Percentiles rank a stretch among this genome's conserved stretches.
Evolutionary conservation across 164 flowering plant species (phyloP).

Genomic region (Vitis riparia): DNA sequence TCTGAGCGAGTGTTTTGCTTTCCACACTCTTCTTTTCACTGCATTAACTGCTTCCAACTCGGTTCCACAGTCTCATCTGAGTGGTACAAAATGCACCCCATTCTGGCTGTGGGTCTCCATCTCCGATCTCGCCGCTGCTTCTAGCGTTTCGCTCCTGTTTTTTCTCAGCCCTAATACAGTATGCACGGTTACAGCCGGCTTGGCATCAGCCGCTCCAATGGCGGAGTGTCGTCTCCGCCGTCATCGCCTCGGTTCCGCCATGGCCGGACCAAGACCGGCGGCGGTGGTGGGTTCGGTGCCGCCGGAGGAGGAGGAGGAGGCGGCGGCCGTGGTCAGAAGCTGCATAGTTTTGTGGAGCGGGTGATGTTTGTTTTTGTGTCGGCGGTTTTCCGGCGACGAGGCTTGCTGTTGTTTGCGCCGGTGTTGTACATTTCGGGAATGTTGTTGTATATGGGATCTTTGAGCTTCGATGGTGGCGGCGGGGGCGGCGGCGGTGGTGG

Average conservation of each 20-base stretch:
- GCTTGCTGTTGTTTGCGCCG: constrained; percentile 61
- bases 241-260: constrained; percentile 54
- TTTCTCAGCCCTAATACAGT: not conserved
- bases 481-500: not conserved
- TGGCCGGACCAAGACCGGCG: constrained; percentile 25
- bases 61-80: too few species aligned
- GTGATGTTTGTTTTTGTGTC: constrained; percentile 47
- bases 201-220: constrained; percentile 26
- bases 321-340: constrained; percentile 28
- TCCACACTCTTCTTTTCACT: too few species aligned
- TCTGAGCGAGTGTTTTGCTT: too few species aligned
- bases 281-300: not conserved
- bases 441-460: constrained; percentile 60
- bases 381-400: constrained; percentile 55
- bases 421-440: constrained; percentile 56
- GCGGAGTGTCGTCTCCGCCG: constrained; percentile 36
- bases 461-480: constrained; percentile 36
- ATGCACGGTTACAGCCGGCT: constrained; percentile 70
- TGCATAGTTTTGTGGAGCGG: constrained; percentile 37
- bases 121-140: too few species aligned
- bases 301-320: constrained; percentile 2
- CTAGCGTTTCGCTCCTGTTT: too few species aligned
- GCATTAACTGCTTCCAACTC: too few species aligned
- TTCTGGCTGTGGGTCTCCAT: too few species aligned
- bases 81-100: too few species aligned